Evolutionary conservation across 2,329 filamentous ascomycete genomes (phyloP).

Genomic region (Colletotrichum cuscutae): DNA sequence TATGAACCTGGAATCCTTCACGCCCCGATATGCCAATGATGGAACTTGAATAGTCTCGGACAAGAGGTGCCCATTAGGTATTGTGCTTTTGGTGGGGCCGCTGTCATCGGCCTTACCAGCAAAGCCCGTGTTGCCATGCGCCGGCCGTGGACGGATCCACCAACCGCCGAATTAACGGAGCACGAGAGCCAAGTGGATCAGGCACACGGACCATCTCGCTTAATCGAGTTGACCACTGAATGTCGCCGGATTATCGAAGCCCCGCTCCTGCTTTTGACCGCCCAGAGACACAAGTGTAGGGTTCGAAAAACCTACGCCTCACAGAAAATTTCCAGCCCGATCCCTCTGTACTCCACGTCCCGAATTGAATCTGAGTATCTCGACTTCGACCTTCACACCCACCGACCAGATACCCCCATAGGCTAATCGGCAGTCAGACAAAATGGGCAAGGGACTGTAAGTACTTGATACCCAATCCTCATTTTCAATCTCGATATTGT

Average conservation of each 20-base stretch:
- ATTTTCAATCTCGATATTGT: not conserved
- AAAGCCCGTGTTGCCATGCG: not conserved
- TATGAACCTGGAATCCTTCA: not conserved
- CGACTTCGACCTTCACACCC: conserved; percentile 31
- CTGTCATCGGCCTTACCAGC: not conserved
- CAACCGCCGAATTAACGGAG: not conserved
- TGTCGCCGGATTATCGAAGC: conserved; percentile 16
- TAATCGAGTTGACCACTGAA: not conserved
- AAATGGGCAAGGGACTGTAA: conserved; percentile 74
- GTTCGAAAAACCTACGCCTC: conserved; percentile 29
- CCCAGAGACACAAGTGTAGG: conserved; percentile 7
- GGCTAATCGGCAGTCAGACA: conserved; percentile 48
- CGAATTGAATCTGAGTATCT: not conserved
- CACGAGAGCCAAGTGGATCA: not conserved
- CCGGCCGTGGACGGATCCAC: not conserved
- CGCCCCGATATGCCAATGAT: not conserved
- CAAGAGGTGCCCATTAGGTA: not conserved
- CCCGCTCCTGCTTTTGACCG: conserved; percentile 2
- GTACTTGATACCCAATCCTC: conserved; percentile 40
- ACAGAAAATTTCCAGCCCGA: conserved; percentile 1
- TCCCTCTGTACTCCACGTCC: conserved; percentile 20
- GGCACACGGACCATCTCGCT: conserved; percentile 24
- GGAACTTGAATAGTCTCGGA: not conserved
- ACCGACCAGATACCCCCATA: conserved; percentile 35
- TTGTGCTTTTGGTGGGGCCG: not conserved